Evolutionary conservation across 129 eudicot species (phyloP), one percentile per base, ranked within the genome.

Genomic region (Helichrysum umbraculigerum): DNA sequence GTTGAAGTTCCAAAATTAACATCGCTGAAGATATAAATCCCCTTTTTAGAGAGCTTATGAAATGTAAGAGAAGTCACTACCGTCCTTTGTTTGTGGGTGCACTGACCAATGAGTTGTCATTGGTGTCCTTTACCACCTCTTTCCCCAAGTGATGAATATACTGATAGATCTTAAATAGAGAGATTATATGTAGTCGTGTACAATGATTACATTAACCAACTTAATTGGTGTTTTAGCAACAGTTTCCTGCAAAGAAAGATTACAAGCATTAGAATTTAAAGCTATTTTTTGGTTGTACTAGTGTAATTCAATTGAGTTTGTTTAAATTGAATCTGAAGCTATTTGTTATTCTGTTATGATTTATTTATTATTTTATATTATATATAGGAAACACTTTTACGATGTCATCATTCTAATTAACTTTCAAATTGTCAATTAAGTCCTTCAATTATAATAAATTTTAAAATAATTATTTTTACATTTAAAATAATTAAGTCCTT

Each of bases 171-270:
- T 47, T n/a, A 44, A 10, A n/a, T 11, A 30, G 61, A 28, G 62
- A 47, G 20, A 15, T 42, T 74, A 11, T 61, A 41, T 73, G 7
- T 5, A 59, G n/a, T 57, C 22, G 39, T 68, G 74, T 34, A 66
- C 29, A 76, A 52, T 76, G 30, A 37, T 54, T 25, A 56, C 9
- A 19, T 30, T 16, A 56, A 68, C 19, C 6, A 35, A 61, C 47
- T 41, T 74, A 29, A 44, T 42, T 10, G 60, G 78, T 30, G 41
- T 42, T 74, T 74, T 47, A 60, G 61, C 78, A 42, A 20, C 19
- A 72, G 52, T 56, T 72, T 16, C 12, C 12, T 14, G 69, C 28
- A 35, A 28, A 37, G 52, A 54, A 54, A 21, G 73, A 17, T 37
- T 21, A 37, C 5, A 64, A 17, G 32, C 41, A 66, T n/a, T 76